Conservation (phyloP, 139 green algal species). For the Edaphochlamys debaryana region DNA sequence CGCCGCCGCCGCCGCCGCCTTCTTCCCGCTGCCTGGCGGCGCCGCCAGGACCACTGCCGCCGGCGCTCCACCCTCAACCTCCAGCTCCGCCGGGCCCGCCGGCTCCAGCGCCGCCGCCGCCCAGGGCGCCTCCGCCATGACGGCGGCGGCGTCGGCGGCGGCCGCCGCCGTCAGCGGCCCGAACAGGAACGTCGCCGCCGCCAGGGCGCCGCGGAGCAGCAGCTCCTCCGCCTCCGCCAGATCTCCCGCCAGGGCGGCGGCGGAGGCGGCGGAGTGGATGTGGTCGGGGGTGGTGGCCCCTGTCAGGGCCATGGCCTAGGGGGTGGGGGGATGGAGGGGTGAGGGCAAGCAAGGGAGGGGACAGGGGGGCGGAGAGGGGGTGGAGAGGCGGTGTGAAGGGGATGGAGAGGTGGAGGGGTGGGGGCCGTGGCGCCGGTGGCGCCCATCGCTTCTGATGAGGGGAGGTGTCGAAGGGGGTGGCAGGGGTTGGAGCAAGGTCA, state of each 20-base stretch:
- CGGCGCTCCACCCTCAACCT: too few relatives aligned
- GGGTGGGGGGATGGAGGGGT: background rate
- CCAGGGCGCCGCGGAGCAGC: conserved; percentile 21
- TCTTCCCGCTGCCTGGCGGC: too few relatives aligned
- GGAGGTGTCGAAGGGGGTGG: too few relatives aligned
- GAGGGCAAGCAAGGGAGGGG: background rate
- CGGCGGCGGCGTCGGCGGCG: background rate
- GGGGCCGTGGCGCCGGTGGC: too few relatives aligned
- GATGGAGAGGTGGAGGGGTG: too few relatives aligned
- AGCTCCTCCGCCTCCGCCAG: conserved; percentile 17
- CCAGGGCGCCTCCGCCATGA: background rate
- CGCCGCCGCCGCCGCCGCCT: too few relatives aligned
- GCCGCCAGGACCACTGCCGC: too few relatives aligned
- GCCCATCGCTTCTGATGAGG: too few relatives aligned
- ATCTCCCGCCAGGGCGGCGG: conserved; percentile 19
- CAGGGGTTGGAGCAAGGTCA: too few relatives aligned
- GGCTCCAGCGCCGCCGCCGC: background rate
- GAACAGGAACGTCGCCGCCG: conserved; percentile 3
- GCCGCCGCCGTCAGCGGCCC: background rate
- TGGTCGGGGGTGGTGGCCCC: conserved; percentile 13
- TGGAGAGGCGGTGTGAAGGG: too few relatives aligned
- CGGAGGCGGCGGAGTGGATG: conserved; percentile 7
- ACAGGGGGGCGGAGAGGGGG: too few relatives aligned
- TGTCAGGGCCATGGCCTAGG: background rate
- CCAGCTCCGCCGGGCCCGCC: background rate